Conservation (phyloP, 164 flowering plant genomes). For the Dillenia turbinata region DNA sequence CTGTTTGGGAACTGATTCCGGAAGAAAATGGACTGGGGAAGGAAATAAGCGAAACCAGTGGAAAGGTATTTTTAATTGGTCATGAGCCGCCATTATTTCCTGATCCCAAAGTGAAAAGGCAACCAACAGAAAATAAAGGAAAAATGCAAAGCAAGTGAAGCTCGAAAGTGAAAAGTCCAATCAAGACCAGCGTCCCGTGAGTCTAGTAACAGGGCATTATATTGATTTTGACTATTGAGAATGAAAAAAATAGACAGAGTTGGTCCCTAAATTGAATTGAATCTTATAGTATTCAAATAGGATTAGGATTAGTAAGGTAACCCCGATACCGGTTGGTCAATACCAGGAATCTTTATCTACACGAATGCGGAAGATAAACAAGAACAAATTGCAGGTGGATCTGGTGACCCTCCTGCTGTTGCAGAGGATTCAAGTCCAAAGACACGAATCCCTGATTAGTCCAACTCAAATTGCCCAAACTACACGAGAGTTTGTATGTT, state of each 20-base stretch:
- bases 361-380: constrained; percentile 26
- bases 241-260: no score
- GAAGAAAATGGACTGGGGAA: constrained; percentile 76
- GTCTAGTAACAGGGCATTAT: no score
- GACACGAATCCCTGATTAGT: constrained; percentile 4
- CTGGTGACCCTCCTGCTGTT: constrained; percentile 22
- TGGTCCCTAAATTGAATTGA: no score
- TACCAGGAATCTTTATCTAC: constrained; percentile 48
- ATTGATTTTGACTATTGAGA: no score
- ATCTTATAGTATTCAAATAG: no score
- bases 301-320: no score
- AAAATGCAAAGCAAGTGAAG: constrained; percentile 12
- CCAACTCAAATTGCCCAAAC: no score
- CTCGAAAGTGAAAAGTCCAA: constrained; percentile 17
- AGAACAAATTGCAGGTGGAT: constrained; percentile 28
- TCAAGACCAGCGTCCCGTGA: no score
- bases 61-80: constrained; percentile 80
- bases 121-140: constrained; percentile 24
- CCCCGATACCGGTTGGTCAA: no score
- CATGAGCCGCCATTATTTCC: constrained; percentile 71
- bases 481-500: no score
- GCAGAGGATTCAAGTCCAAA: constrained; percentile 12
- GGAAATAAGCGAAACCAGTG: constrained; percentile 83
- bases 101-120: constrained; percentile 24
- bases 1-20: constrained; percentile 89